These are phyloP conservation scores for Psidium guajava DNA, from an alignment of 345 rosid genomes.

Conservation along the genomic window DNA sequence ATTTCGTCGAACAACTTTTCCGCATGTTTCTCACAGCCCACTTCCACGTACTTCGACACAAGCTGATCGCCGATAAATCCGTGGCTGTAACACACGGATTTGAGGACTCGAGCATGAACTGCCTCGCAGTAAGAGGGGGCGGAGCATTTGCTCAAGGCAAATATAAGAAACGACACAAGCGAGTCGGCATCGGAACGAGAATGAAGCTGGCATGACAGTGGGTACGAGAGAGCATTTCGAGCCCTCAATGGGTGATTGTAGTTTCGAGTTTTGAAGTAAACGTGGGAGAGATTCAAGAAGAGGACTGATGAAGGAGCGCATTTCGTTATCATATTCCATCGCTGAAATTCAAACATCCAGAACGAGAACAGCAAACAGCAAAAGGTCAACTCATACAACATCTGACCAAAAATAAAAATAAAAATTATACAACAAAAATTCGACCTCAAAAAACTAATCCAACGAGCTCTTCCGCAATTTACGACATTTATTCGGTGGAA, in stretches of 20 bases:
- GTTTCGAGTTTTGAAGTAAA: neutral
- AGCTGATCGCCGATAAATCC: conserved; percentile 65
- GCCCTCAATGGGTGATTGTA: neutral
- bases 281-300: neutral
- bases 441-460: too few relatives aligned
- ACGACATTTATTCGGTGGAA: too few relatives aligned
- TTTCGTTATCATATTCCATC: conserved; percentile 12
- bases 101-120: conserved; percentile 40
- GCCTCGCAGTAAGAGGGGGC: conserved; percentile 20
- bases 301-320: neutral
- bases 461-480: too few relatives aligned
- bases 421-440: too few relatives aligned
- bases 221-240: neutral
- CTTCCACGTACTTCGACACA: conserved; percentile 21
- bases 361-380: neutral
- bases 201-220: neutral
- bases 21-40: conserved; percentile 29
- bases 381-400: neutral
- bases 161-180: conserved; percentile 31
- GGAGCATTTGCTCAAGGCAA: conserved; percentile 24
- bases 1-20: conserved; percentile 53
- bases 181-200: conserved; percentile 12
- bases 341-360: neutral
- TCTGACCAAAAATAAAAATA: too few relatives aligned
- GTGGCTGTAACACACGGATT: conserved; percentile 36